Evolutionary conservation across 305 asterid genomes (phyloP).

Genomic region (Rubia tinctorum): DNA sequence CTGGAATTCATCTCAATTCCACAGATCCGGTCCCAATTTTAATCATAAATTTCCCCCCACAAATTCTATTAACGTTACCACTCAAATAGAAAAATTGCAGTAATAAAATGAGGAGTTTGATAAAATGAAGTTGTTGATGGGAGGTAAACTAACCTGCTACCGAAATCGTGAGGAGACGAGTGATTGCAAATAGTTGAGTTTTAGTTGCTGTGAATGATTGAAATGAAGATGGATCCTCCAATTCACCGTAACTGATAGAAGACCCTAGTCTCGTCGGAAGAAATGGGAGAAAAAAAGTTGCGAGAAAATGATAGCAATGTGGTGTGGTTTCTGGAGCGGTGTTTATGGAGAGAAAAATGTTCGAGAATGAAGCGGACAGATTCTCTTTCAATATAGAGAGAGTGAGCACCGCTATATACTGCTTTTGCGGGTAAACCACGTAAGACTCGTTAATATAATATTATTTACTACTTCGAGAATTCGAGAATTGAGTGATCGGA

Average conservation of each 20-base stretch:
- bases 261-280: slow-evolving; percentile 33
- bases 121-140: not conserved
- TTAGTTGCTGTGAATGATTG: not conserved
- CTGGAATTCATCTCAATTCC: not conserved
- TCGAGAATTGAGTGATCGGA: not conserved
- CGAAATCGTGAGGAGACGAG: not conserved
- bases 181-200: not conserved
- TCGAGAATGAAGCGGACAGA: slow-evolving; percentile 34
- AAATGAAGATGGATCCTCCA: not conserved
- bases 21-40: slow-evolving; percentile 1
- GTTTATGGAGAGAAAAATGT: slow-evolving; percentile 24
- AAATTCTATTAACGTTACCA: not conserved
- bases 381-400: not conserved
- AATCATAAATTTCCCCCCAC: not conserved
- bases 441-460: slow-evolving; percentile 14
- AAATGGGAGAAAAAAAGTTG: slow-evolving; percentile 54
- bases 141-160: not conserved
- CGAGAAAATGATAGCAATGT: slow-evolving; percentile 22
- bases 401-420: slow-evolving; percentile 25
- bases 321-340: slow-evolving; percentile 10
- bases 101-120: not conserved
- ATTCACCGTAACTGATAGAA: slow-evolving; percentile 21
- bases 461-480: not conserved
- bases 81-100: not conserved
- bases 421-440: slow-evolving; percentile 36